Conservation (phyloP, 2,329 filamentous ascomycete species). For the Triangularia setosa region DNA sequence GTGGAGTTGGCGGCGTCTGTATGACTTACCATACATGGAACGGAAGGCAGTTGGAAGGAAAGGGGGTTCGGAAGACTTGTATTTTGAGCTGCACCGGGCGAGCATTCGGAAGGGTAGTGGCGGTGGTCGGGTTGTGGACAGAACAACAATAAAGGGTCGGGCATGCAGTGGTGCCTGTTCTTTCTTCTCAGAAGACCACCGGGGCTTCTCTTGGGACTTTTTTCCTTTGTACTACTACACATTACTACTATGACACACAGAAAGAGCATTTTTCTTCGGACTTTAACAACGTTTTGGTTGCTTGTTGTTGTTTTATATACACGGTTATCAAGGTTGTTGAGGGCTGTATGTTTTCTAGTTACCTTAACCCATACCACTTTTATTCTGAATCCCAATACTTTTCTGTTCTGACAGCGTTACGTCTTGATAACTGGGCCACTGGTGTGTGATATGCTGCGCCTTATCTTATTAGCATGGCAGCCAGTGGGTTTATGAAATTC, state of each 20-base stretch:
- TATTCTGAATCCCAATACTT: background rate
- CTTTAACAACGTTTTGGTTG: background rate
- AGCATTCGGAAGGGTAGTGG: slow-evolving; percentile 13
- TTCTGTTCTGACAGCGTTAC: background rate
- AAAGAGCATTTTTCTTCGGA: slow-evolving; percentile 2
- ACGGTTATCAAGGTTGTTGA: background rate
- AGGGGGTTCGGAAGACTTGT: slow-evolving; percentile 20
- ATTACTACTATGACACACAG: background rate
- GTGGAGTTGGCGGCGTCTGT: slow-evolving; percentile 43
- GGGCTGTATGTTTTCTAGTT: background rate
- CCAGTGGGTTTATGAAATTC: too few species aligned
- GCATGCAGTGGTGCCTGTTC: background rate
- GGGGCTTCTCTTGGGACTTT: slow-evolving; percentile 8
- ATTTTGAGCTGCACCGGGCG: slow-evolving; percentile 16
- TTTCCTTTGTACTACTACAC: slow-evolving; percentile 28
- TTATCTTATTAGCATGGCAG: too few species aligned
- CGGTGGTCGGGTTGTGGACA: background rate
- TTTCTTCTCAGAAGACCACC: background rate
- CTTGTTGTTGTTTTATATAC: background rate
- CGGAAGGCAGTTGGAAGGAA: slow-evolving; percentile 12
- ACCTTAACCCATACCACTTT: background rate
- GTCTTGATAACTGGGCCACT: background rate
- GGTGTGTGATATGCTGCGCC: too few species aligned
- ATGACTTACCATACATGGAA: slow-evolving; percentile 32
- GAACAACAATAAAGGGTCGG: background rate